These are phyloP conservation scores for Epithele typhae DNA, from an alignment of 768 basidiomycete genomes.

Conservation along the genomic window DNA sequence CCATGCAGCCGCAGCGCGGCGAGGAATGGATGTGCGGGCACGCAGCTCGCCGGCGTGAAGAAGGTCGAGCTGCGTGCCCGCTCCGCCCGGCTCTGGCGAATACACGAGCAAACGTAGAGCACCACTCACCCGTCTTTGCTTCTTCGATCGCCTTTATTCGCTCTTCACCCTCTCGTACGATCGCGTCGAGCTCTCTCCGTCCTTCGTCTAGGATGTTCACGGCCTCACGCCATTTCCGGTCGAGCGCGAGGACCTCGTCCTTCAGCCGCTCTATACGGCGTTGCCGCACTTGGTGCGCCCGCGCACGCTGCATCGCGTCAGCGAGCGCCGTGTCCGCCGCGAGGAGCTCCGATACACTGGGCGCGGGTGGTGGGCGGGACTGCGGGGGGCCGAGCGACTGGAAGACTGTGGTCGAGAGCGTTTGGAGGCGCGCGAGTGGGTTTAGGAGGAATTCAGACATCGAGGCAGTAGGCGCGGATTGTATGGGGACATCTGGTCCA, in stretches of 20 bases:
- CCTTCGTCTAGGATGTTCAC: constrained; percentile 61
- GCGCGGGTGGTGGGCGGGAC: constrained; percentile 57
- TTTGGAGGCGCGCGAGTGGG: constrained; percentile 59
- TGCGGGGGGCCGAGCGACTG: constrained; percentile 68
- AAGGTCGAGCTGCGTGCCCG: too few species aligned
- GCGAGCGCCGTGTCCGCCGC: constrained; percentile 63
- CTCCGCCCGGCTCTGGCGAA: too few species aligned
- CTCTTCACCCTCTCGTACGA: constrained; percentile 74
- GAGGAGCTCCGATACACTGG: constrained; percentile 53
- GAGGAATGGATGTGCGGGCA: too few species aligned
- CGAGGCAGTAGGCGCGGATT: constrained; percentile 25
- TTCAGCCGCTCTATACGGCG: constrained; percentile 68
- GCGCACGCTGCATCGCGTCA: constrained; percentile 57
- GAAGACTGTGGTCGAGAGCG: constrained; percentile 66
- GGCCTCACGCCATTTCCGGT: constrained; percentile 64
- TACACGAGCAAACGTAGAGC: too few species aligned
- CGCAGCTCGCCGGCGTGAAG: too few species aligned
- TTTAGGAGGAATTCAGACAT: constrained; percentile 61
- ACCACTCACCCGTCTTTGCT: constrained; percentile 59
- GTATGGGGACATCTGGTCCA: background rate
- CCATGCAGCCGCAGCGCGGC: too few species aligned
- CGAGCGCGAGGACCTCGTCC: constrained; percentile 63
- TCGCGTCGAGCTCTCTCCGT: constrained; percentile 61
- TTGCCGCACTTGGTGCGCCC: constrained; percentile 73
- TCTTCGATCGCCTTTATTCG: constrained; percentile 64